Percentiles rank a stretch among this genome's conserved stretches.
phyloP scores from a whole-genome alignment of 805 yeast genomes.

The Myxozyma melibiosi region DNA sequence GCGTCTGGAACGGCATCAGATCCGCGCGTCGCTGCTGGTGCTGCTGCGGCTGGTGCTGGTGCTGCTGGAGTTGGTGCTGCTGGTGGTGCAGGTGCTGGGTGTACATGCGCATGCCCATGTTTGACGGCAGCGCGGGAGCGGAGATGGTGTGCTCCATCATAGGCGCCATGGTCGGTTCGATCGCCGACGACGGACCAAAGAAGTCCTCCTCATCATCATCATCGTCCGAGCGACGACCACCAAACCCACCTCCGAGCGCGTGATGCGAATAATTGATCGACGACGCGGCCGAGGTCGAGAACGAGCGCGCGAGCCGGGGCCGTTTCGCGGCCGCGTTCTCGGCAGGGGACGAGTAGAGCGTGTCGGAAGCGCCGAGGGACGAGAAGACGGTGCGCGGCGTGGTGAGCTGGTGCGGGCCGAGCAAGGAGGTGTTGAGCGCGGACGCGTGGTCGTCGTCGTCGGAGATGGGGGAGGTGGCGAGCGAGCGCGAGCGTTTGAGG shows the following conservation, averaged over 20 bases:
- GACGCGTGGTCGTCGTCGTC: slow-evolving; percentile 4
- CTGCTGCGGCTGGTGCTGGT: slow-evolving; percentile 1
- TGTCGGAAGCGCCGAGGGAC: background rate
- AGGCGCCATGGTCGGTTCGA: slow-evolving; percentile 7
- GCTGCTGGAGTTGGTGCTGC: background rate
- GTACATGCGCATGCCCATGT: background rate
- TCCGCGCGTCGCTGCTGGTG: too few relatives aligned
- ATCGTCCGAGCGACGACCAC: too few relatives aligned
- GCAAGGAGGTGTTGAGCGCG: background rate
- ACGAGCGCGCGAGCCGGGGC: slow-evolving; percentile 12
- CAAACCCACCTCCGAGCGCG: too few relatives aligned
- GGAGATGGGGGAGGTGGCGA: slow-evolving; percentile 9
- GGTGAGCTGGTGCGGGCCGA: background rate
- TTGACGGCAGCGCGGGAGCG: slow-evolving; percentile 11
- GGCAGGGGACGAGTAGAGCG: background rate
- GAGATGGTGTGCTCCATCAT: slow-evolving; percentile 20
- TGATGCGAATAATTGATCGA: background rate
- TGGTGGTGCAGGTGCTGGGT: background rate
- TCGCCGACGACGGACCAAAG: slow-evolving; percentile 10
- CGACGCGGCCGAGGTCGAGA: slow-evolving; percentile 11
- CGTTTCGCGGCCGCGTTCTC: slow-evolving; percentile 1
- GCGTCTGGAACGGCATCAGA: slow-evolving; percentile 6
- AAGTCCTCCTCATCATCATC: slow-evolving; percentile 8
- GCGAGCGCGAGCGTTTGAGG: slow-evolving; percentile 15
- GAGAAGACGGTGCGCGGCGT: slow-evolving; percentile 9